Conservation (phyloP, 768 basidiomycete species). For the Boletus edulis region DNA sequence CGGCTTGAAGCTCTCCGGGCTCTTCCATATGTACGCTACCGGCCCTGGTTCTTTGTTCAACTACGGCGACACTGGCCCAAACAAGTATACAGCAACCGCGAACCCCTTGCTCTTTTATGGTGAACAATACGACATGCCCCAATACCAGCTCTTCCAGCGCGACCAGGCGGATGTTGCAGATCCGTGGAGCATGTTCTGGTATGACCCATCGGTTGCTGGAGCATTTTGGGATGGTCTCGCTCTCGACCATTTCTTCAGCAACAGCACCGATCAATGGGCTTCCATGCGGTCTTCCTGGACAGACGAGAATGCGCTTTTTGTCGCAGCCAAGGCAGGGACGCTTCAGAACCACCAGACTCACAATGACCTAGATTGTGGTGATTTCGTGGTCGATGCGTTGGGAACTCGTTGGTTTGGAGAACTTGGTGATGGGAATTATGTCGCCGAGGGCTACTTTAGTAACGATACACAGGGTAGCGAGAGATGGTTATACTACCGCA, state of each 20-base stretch:
- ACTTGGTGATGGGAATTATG: constrained; percentile 86
- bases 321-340: constrained; percentile 86
- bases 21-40: constrained; percentile 86
- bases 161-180: constrained; percentile 82
- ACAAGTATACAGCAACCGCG: constrained; percentile 94
- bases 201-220: constrained; percentile 76
- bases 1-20: constrained; percentile 68
- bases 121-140: constrained; percentile 61
- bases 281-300: constrained; percentile 95
- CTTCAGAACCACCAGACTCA: constrained; percentile 88
- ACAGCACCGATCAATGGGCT: constrained; percentile 75
- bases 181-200: constrained; percentile 93
- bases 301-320: constrained; percentile 74
- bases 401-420: constrained; percentile 96
- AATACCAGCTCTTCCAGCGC: constrained; percentile 86
- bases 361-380: constrained; percentile 91
- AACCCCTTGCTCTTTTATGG: constrained; percentile 84
- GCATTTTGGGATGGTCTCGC: constrained; percentile 89
- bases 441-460: constrained; percentile 72
- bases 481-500: constrained; percentile 94
- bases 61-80: constrained; percentile 63
- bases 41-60: constrained; percentile 87
- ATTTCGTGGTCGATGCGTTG: constrained; percentile 93
- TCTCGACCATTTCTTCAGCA: constrained; percentile 81
- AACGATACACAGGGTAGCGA: constrained; percentile 63